phyloP scores from a whole-genome alignment of 176 grass and related monocot genomes.

The Oryza rufipogon region DNA sequence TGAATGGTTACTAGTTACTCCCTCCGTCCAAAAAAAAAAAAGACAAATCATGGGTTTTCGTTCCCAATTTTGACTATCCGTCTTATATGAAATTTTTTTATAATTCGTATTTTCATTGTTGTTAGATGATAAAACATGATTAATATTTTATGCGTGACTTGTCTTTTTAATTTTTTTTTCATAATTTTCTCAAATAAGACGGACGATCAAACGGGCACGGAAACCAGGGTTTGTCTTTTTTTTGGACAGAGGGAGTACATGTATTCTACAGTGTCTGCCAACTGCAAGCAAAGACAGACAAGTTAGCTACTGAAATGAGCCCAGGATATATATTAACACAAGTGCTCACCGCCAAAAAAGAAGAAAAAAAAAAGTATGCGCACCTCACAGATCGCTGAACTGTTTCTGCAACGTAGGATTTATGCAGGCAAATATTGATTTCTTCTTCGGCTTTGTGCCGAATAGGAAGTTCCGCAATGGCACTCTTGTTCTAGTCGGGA shows the following conservation, averaged over 20 bases:
- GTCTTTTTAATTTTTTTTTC: no score
- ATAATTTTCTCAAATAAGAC: no score
- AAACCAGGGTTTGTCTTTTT: no score
- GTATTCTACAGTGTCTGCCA: conserved; percentile 17
- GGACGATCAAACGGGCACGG: no score
- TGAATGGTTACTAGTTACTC: neutral
- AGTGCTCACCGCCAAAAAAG: neutral
- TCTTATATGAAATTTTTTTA: no score
- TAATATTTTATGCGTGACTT: no score
- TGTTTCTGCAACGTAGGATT: conserved; percentile 71
- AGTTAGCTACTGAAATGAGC: conserved; percentile 14
- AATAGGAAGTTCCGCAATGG: conserved; percentile 84
- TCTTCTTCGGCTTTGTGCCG: conserved; percentile 73
- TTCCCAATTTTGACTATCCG: no score
- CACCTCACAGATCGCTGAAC: conserved; percentile 61
- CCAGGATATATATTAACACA: neutral
- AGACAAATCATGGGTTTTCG: no score
- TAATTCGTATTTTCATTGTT: no score
- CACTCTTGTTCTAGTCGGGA: conserved; percentile 60
- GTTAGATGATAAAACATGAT: no score
- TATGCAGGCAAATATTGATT: conserved; percentile 68
- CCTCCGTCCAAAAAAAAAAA: no score
- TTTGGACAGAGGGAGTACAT: neutral
- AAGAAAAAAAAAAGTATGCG: neutral
- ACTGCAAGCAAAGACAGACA: conserved; percentile 31